Conservation (phyloP, 2,329 filamentous ascomycete species). For the Aspergillus oerlinghausenensis region DNA sequence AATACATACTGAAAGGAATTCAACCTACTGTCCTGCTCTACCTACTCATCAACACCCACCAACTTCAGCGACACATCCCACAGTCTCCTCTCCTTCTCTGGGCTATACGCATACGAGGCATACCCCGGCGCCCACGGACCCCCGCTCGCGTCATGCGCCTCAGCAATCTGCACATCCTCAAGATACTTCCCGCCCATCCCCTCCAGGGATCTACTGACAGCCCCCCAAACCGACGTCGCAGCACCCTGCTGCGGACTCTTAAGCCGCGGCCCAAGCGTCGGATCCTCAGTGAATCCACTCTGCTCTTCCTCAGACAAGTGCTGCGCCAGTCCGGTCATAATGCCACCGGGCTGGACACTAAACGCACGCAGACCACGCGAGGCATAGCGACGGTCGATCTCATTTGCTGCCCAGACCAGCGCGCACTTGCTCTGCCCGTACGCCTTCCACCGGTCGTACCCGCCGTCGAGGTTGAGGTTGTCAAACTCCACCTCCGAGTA, state of each 20-base stretch:
- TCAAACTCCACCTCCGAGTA: slow-evolving; percentile 27
- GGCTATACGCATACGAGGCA: slow-evolving; percentile 12
- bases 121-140: slow-evolving; percentile 8
- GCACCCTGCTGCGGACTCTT: slow-evolving; percentile 20
- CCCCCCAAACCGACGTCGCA: slow-evolving; percentile 26
- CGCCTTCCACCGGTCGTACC: slow-evolving; percentile 33
- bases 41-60: background rate
- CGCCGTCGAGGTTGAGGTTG: slow-evolving; percentile 37
- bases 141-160: background rate
- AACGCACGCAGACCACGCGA: slow-evolving; percentile 41
- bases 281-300: background rate
- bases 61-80: slow-evolving; percentile 7
- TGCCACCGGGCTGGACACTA: slow-evolving; percentile 44
- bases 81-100: slow-evolving; percentile 4
- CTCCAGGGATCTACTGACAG: slow-evolving; percentile 22
- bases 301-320: slow-evolving; percentile 3
- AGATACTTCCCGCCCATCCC: slow-evolving; percentile 25
- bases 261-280: background rate
- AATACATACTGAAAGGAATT: no score
- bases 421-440: slow-evolving; percentile 52
- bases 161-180: slow-evolving; percentile 18
- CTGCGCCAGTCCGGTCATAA: slow-evolving; percentile 4
- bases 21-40: no score
- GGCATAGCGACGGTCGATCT: slow-evolving; percentile 49
- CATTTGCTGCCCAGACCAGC: slow-evolving; percentile 49